Evolutionary conservation across 2,329 filamentous ascomycete species (phyloP).

Genomic region (Elsinoe necatrix): DNA sequence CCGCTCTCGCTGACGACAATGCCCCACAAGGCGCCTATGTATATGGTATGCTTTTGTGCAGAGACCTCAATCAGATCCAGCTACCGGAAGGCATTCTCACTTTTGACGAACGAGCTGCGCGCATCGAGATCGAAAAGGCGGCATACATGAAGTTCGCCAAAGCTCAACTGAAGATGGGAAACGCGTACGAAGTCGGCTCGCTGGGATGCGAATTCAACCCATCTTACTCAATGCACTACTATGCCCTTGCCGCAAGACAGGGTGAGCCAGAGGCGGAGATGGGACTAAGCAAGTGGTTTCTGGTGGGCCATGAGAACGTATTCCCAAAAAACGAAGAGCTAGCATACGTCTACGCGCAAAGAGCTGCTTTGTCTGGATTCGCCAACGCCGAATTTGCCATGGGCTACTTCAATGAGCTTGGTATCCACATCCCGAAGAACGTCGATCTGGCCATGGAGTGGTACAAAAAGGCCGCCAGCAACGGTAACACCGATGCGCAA

Average conservation of each 20-base stretch:
- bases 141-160: conserved; percentile 94
- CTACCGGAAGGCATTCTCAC: conserved; percentile 66
- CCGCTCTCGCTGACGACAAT: conserved; percentile 86
- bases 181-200: conserved; percentile 89
- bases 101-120: conserved; percentile 62
- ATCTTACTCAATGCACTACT: conserved; percentile 87
- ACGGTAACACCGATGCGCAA: conserved; percentile 84
- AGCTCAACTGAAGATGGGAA: conserved; percentile 93
- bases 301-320: conserved; percentile 85
- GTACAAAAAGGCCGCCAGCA: conserved; percentile 83
- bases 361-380: conserved; percentile 72
- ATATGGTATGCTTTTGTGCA: conserved; percentile 82
- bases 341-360: conserved; percentile 81
- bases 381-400: conserved; percentile 92
- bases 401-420: conserved; percentile 96
- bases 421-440: conserved; percentile 80
- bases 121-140: conserved; percentile 89
- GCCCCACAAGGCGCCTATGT: conserved; percentile 88
- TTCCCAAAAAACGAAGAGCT: conserved; percentile 95
- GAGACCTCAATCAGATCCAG: conserved; percentile 82
- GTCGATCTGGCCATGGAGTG: conserved; percentile 73
- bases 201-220: conserved; percentile 93
- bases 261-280: conserved; percentile 90
- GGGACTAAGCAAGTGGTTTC: conserved; percentile 96
- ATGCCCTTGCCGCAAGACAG: conserved; percentile 82